Conservation (phyloP, 306 rosid species). For the Quercus bicolor region DNA sequence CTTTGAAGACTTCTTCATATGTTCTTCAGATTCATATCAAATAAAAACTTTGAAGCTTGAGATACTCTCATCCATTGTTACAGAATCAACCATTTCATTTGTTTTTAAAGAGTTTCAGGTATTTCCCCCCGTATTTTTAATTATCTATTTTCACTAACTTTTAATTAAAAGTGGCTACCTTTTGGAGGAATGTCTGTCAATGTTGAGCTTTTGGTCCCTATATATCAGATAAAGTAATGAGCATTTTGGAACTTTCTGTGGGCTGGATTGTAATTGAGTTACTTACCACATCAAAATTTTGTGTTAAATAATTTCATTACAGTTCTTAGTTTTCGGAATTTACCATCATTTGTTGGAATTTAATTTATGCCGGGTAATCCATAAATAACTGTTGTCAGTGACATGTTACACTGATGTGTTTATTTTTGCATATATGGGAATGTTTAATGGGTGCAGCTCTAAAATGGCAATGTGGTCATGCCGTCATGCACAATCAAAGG, state of each 20-base stretch:
- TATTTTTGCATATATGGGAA: neutral
- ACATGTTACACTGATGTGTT: neutral
- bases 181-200: neutral
- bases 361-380: neutral
- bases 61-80: constrained; percentile 70
- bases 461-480: neutral
- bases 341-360: neutral
- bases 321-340: neutral
- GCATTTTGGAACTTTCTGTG: constrained; percentile 1
- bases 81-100: constrained; percentile 54
- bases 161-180: constrained; percentile 13
- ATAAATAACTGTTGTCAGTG: neutral
- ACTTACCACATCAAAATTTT: neutral
- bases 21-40: constrained; percentile 83
- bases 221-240: neutral
- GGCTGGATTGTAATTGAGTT: neutral
- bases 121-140: constrained; percentile 16
- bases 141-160: neutral
- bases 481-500: neutral
- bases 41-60: constrained; percentile 84
- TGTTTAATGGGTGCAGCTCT: neutral
- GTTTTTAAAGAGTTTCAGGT: constrained; percentile 92
- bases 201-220: constrained; percentile 4
- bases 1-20: constrained; percentile 75
- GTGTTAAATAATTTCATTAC: neutral